Percentiles rank a stretch among this genome's conserved stretches.
These are phyloP conservation scores for Globisporangium canariense DNA, from an alignment of 352 stramenopile species.

Conservation along the genomic window DNA sequence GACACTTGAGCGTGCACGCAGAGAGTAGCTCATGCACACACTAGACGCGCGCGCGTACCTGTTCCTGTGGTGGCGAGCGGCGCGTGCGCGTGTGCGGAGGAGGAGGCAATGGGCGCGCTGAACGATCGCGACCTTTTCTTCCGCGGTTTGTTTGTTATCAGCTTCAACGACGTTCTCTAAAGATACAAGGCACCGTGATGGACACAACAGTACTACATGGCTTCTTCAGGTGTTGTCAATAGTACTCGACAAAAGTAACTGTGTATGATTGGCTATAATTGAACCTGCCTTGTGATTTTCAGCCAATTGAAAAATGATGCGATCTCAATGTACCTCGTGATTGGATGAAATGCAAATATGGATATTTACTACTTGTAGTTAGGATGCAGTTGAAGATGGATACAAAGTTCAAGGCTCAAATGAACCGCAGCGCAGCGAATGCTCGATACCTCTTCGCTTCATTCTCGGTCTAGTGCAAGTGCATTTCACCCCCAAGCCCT, in stretches of 20 bases:
- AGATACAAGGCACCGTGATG: slow-evolving; percentile 9
- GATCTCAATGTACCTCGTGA: neutral
- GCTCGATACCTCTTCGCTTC: neutral
- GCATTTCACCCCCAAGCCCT: neutral
- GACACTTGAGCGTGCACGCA: neutral
- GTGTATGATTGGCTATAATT: neutral
- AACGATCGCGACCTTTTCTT: slow-evolving; percentile 17
- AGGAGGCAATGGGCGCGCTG: neutral
- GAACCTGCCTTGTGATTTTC: neutral
- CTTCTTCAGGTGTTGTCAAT: neutral
- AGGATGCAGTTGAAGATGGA: neutral
- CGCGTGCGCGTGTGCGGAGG: neutral
- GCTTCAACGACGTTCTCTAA: slow-evolving; percentile 3
- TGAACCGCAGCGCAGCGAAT: neutral
- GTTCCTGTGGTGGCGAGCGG: neutral
- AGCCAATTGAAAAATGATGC: neutral
- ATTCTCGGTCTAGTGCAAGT: neutral
- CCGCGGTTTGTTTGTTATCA: slow-evolving; percentile 4
- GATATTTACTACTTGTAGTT: slow-evolving; percentile 8
- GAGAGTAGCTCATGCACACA: neutral
- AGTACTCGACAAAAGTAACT: neutral
- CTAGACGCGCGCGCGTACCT: neutral
- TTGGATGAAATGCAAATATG: slow-evolving; percentile 8
- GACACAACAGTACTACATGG: neutral
- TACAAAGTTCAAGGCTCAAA: neutral